Evolutionary conservation across 441 rosid genomes (phyloP).

Genomic region (Cnidoscolus chayamansa): DNA sequence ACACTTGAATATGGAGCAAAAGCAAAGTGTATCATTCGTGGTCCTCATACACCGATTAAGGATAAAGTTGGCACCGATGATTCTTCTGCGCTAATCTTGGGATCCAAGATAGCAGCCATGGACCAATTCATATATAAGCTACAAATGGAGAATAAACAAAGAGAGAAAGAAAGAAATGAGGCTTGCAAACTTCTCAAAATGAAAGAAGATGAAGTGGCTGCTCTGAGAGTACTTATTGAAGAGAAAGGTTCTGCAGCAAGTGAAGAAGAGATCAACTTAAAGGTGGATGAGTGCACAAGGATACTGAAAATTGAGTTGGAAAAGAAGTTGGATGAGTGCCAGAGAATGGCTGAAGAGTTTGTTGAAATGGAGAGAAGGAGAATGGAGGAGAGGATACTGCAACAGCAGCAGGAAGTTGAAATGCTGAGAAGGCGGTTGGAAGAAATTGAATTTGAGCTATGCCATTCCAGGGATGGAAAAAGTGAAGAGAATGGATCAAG

Average conservation of each 20-base stretch:
- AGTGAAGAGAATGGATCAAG: constrained; percentile 29
- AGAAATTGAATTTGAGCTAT: constrained; percentile 65
- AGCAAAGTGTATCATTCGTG: constrained; percentile 95
- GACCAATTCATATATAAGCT: constrained; percentile 81
- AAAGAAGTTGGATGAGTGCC: constrained; percentile 70
- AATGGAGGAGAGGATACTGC: constrained; percentile 87
- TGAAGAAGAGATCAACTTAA: constrained; percentile 71
- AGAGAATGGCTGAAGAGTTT: constrained; percentile 78
- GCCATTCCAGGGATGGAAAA: constrained; percentile 40
- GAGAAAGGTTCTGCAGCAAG: constrained; percentile 48
- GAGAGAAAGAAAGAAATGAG: constrained; percentile 74
- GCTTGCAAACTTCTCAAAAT: constrained; percentile 64
- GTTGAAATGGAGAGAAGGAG: constrained; percentile 85
- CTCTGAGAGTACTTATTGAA: constrained; percentile 50
- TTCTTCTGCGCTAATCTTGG: constrained; percentile 54
- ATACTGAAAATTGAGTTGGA: constrained; percentile 57
- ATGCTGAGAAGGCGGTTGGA: constrained; percentile 68
- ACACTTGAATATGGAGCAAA: constrained; percentile 97
- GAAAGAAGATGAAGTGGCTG: constrained; percentile 80
- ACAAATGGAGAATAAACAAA: constrained; percentile 77
- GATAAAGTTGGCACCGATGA: constrained; percentile 62
- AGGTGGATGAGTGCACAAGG: constrained; percentile 62
- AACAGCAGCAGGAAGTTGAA: constrained; percentile 88
- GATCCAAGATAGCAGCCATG: constrained; percentile 82
- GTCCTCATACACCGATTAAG: constrained; percentile 66